Percentiles rank a stretch among this genome's conserved stretches.
These are phyloP conservation scores for Fusarium cyanostomum DNA, from an alignment of 2,329 filamentous ascomycete genomes.

Conservation along the genomic window DNA sequence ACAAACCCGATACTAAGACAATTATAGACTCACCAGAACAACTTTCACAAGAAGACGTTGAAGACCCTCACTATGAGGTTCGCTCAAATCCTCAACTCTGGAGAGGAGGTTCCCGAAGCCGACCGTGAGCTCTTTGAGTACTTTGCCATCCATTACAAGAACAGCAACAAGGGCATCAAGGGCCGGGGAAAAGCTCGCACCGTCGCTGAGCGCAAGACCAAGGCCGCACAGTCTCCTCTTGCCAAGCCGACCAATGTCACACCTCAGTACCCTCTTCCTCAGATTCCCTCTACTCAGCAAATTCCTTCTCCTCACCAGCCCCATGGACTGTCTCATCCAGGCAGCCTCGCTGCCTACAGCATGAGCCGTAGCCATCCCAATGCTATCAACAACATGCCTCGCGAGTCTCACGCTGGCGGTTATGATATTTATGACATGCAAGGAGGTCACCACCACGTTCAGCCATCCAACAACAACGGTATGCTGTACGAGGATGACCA, in stretches of 20 bases:
- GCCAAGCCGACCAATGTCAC: slow-evolving; percentile 19
- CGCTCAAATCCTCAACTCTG: slow-evolving; percentile 65
- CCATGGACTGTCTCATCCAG: slow-evolving; percentile 43
- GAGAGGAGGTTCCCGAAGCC: slow-evolving; percentile 63
- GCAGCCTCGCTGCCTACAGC: slow-evolving; percentile 47
- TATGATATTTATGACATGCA: slow-evolving; percentile 61
- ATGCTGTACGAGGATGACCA: slow-evolving; percentile 59
- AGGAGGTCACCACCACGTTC: slow-evolving; percentile 46
- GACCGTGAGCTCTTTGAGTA: slow-evolving; percentile 86
- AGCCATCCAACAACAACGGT: slow-evolving; percentile 37
- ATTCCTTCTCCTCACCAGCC: slow-evolving; percentile 30
- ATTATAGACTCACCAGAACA: slow-evolving; percentile 85
- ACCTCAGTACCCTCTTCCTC: slow-evolving; percentile 41
- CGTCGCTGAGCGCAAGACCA: slow-evolving; percentile 56
- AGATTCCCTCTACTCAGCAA: slow-evolving; percentile 40
- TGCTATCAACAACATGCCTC: slow-evolving; percentile 42
- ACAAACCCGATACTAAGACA: slow-evolving; percentile 8
- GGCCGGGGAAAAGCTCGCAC: slow-evolving; percentile 87
- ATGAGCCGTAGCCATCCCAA: slow-evolving; percentile 43
- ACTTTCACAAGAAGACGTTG: slow-evolving; percentile 84
- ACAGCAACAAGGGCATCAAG: slow-evolving; percentile 98
- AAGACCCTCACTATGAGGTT: slow-evolving; percentile 76
- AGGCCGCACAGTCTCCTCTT: slow-evolving; percentile 41
- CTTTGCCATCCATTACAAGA: slow-evolving; percentile 90
- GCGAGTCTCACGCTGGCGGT: slow-evolving; percentile 45